These are phyloP conservation scores for Teratosphaeria pseudoeucalypti DNA, from an alignment of 2,329 filamentous ascomycete species.

Conservation along the genomic window DNA sequence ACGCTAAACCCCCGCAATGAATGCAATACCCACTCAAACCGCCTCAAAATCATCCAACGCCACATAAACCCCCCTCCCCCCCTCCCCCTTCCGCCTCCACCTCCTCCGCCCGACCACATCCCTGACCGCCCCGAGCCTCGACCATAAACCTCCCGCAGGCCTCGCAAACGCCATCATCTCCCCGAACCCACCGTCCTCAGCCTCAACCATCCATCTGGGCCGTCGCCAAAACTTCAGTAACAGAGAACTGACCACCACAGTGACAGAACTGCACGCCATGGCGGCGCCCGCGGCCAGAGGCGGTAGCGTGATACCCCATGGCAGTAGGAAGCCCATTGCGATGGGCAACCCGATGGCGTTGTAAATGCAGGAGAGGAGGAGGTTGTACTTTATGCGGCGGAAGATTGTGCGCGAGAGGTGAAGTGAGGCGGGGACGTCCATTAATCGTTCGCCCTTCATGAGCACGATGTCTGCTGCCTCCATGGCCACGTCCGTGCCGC, in stretches of 20 bases:
- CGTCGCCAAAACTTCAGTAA: constrained; percentile 78
- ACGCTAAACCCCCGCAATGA: background rate
- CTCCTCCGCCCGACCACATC: constrained; percentile 17
- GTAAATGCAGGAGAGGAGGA: constrained; percentile 87
- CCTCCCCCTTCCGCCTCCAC: constrained; percentile 27
- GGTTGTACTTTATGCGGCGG: constrained; percentile 82
- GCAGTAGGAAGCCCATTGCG: constrained; percentile 92
- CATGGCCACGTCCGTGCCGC: constrained; percentile 93
- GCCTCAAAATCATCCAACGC: constrained; percentile 31
- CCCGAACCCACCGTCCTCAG: constrained; percentile 1
- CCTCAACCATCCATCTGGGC: constrained; percentile 64
- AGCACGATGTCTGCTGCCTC: constrained; percentile 93
- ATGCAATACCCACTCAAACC: constrained; percentile 11
- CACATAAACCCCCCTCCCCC: constrained; percentile 34
- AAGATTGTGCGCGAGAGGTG: constrained; percentile 79
- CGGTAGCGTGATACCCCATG: constrained; percentile 76
- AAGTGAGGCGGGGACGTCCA: constrained; percentile 83
- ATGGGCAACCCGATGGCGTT: constrained; percentile 86
- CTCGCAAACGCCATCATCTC: background rate
- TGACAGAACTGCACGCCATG: constrained; percentile 77
- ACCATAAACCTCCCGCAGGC: constrained; percentile 3
- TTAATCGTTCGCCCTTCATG: constrained; percentile 83
- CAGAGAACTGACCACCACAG: constrained; percentile 74
- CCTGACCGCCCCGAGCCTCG: constrained; percentile 1
- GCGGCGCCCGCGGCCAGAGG: constrained; percentile 91